Conservation (phyloP, 371 early-diverging fungal species). For the Modicella reniformis region DNA sequence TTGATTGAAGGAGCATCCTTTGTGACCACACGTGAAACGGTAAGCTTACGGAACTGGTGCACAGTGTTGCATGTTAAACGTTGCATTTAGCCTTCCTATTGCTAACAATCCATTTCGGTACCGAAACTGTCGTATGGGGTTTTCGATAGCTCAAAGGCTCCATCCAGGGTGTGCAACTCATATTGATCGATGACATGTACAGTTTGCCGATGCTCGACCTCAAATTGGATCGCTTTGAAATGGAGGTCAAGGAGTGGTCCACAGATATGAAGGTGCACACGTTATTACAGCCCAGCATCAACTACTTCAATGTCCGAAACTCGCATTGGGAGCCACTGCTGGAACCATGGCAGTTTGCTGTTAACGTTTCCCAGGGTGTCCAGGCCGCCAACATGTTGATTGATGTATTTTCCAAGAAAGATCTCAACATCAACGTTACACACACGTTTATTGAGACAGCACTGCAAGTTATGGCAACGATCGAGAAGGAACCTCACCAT, state of each 20-base stretch:
- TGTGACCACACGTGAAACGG: slow-evolving; percentile 62
- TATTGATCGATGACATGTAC: slow-evolving; percentile 92
- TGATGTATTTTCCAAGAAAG: slow-evolving; percentile 78
- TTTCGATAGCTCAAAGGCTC: slow-evolving; percentile 61
- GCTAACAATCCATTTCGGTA: too few relatives aligned
- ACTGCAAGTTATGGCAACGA: slow-evolving; percentile 68
- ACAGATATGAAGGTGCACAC: slow-evolving; percentile 78
- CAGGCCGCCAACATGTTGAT: slow-evolving; percentile 59
- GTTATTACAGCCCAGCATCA: slow-evolving; percentile 77
- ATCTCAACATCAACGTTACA: slow-evolving; percentile 86
- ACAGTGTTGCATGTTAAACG: too few relatives aligned
- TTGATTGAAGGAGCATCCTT: slow-evolving; percentile 45
- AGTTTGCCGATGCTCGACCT: slow-evolving; percentile 93
- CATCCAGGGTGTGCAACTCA: slow-evolving; percentile 80
- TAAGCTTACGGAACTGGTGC: slow-evolving; percentile 25
- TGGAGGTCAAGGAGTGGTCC: slow-evolving; percentile 91
- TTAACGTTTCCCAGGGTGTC: slow-evolving; percentile 58
- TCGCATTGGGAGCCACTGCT: slow-evolving; percentile 98
- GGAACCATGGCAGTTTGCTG: slow-evolving; percentile 87
- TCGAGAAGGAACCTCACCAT: slow-evolving; percentile 63
- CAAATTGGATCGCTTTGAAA: slow-evolving; percentile 77
- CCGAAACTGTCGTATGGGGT: too few relatives aligned
- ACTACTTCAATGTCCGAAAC: slow-evolving; percentile 94
- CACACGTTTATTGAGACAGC: slow-evolving; percentile 90
- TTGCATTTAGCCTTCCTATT: too few relatives aligned